Percentiles rank a stretch among this genome's conserved stretches.
Conservation (phyloP, 345 rosid genomes). For the Boechera divaricarpa region DNA sequence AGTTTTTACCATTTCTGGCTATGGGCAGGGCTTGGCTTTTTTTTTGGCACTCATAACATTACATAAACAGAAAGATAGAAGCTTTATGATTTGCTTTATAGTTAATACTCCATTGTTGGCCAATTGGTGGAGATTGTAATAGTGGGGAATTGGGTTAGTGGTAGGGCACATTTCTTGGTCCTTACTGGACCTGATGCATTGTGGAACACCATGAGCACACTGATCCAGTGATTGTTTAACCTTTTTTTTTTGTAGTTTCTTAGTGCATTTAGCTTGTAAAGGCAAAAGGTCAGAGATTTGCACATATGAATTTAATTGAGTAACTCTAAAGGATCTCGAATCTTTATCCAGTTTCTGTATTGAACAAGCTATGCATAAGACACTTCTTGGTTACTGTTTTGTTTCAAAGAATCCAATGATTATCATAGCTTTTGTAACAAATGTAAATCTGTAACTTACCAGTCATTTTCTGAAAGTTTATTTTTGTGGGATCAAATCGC, state of each 20-base stretch:
- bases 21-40: background rate
- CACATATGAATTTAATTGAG: background rate
- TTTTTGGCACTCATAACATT: background rate
- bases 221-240: constrained; percentile 8
- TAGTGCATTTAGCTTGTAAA: background rate
- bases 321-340: constrained; percentile 2
- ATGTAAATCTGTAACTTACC: background rate
- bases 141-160: constrained; percentile 17
- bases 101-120: background rate
- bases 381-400: background rate
- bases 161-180: constrained; percentile 14
- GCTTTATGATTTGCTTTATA: constrained; percentile 6
- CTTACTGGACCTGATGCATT: constrained; percentile 7
- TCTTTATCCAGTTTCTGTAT: constrained; percentile 6
- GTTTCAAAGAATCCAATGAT: constrained; percentile 1
- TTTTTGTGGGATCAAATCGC: background rate
- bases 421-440: background rate
- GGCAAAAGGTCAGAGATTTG: background rate
- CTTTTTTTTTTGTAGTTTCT: background rate
- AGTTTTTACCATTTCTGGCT: background rate
- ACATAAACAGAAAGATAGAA: background rate
- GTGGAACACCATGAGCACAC: constrained; percentile 12
- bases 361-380: constrained; percentile 6
- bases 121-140: constrained; percentile 19
- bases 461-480: constrained; percentile 2